Evolutionary conservation across 2,329 filamentous ascomycete species (phyloP).

Genomic region (Cylindrodendrum hubeiense): DNA sequence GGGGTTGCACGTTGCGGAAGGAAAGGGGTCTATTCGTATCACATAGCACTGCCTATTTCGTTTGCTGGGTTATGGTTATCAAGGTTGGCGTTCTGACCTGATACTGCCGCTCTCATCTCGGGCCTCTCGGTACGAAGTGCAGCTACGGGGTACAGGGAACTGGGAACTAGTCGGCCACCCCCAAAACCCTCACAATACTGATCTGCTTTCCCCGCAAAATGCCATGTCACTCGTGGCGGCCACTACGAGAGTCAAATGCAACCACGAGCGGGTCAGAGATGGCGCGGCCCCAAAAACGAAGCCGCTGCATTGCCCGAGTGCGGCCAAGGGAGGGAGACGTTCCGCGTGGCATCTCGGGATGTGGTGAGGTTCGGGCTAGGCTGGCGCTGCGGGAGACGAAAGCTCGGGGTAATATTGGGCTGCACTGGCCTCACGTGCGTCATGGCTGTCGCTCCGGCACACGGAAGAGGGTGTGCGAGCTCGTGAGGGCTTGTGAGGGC

Average conservation of each 20-base stretch:
- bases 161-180: not conserved
- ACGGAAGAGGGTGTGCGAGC: not conserved
- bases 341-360: constrained; percentile 17
- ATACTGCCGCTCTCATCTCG: not conserved
- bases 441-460: not conserved
- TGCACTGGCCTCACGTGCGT: not conserved
- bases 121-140: not conserved
- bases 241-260: not conserved
- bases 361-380: constrained; percentile 18
- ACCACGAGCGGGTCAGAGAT: not conserved
- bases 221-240: not conserved
- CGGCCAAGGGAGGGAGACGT: constrained; percentile 9
- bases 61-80: not conserved
- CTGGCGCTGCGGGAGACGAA: not conserved
- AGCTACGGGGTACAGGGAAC: not conserved
- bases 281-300: not conserved
- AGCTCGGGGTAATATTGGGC: not conserved
- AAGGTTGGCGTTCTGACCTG: not conserved
- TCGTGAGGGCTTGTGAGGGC: not conserved
- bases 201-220: not conserved
- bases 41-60: not conserved
- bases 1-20: not conserved
- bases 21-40: not conserved
- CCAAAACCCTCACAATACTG: no score
- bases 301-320: constrained; percentile 6